Evolutionary conservation across 1,284 basidiomycete genomes (phyloP), one percentile per base, ranked within the genome.

Genomic region (Microbotryum violaceum): DNA sequence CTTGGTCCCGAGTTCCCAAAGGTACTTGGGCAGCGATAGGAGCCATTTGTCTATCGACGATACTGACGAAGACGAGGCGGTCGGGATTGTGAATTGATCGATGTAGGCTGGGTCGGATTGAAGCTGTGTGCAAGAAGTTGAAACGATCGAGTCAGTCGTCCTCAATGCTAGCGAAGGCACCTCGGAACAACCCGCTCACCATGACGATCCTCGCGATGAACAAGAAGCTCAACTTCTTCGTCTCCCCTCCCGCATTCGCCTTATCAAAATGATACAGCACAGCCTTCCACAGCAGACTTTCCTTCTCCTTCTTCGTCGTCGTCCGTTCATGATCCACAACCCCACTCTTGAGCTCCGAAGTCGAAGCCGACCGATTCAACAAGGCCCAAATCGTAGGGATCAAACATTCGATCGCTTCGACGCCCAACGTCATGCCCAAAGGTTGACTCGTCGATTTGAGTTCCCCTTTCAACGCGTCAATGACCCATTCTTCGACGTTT

Each of bases 1-100:
- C 54, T 76, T 82, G 18, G 76, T 75, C 1, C 85, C 86, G 8
- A 88, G 75, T 75, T 94, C 90, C 91, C 91, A 94, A 2, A 94
- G 77, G 9, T 81, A 81, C 73, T 83, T 85, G 0, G 90, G 89
- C 46, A 92, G 79, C 64, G 85, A 82, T 14, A 79, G 70, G 21
- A 86, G 61, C 87, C 88, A 88, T 31, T 83, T 81, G 58, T 82
- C 77, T 37, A 86, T 77, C 74, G 7, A 72, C 74, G 37, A 70
- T 61, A 58, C 53, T 56, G 54, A 72, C 49, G 10, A 14, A 20
- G 44, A 48, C 23, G 14, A 31, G 27, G 21, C 18, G 44, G 9
- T 68, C 47, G 75, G 75, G 29, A 80, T 68, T 12, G 74, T 74
- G 68, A 87, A 83, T 23, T 72, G 64, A 6, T 84, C 84, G 3